phyloP scores from a whole-genome alignment of 495 filamentous ascomycete genomes.

The Lasiosphaeriaceae sp. region DNA sequence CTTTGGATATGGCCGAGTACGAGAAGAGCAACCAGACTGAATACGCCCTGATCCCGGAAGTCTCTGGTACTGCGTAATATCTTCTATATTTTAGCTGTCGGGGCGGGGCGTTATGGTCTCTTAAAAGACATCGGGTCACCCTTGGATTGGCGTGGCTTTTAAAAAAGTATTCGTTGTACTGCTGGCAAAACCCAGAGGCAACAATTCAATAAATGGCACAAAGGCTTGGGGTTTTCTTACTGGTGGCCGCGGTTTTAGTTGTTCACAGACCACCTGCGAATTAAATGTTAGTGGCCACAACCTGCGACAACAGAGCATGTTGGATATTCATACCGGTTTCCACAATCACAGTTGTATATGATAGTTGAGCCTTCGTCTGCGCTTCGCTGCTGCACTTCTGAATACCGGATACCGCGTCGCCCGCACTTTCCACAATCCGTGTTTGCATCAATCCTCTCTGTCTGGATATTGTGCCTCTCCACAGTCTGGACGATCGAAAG shows the following conservation, averaged over 20 bases:
- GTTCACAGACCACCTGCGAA: conserved; percentile 44
- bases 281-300: conserved; percentile 22
- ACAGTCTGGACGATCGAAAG: conserved; percentile 80
- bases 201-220: background rate
- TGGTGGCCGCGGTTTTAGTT: conserved; percentile 15
- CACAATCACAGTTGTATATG: conserved; percentile 83
- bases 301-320: background rate
- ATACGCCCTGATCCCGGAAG: conserved; percentile 82
- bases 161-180: conserved; percentile 3
- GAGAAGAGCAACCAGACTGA: conserved; percentile 86
- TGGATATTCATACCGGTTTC: conserved; percentile 62
- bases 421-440: conserved; percentile 77
- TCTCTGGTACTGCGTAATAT: conserved; percentile 29
- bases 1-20: conserved; percentile 96
- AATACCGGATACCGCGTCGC: conserved; percentile 76
- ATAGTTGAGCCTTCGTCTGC: conserved; percentile 94
- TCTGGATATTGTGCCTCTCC: conserved; percentile 72
- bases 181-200: background rate
- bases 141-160: background rate
- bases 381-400: conserved; percentile 79
- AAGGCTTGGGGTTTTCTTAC: conserved; percentile 1
- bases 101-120: conserved; percentile 12
- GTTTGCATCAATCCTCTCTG: conserved; percentile 64
- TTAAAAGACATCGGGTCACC: conserved; percentile 14
- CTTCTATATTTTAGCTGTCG: conserved; percentile 6